Evolutionary conservation across 495 filamentous ascomycete species (phyloP).

Genomic region (Neurospora sp.): DNA sequence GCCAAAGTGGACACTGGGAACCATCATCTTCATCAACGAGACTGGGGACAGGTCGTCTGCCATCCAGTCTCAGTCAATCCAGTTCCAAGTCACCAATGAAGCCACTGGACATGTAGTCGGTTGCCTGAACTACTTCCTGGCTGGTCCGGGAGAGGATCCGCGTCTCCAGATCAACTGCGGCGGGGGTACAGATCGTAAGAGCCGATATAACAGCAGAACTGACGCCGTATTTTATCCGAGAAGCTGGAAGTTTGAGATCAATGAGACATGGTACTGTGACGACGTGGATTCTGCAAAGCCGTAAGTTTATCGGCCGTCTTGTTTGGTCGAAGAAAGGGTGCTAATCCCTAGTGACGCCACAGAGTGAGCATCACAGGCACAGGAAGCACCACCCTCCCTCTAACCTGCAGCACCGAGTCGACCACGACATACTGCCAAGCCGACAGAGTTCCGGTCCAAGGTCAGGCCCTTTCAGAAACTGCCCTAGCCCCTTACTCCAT

Average conservation of each 20-base stretch:
- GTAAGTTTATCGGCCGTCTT: slow-evolving; percentile 6
- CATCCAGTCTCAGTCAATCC: slow-evolving; percentile 6
- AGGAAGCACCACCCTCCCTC: slow-evolving; percentile 3
- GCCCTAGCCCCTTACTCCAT: slow-evolving; percentile 18
- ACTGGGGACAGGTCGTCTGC: slow-evolving; percentile 8
- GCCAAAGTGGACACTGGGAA: slow-evolving; percentile 12
- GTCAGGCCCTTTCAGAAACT: slow-evolving; percentile 5
- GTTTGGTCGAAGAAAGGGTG: no score
- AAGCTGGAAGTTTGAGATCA: slow-evolving; percentile 10
- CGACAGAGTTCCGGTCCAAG: slow-evolving; percentile 4
- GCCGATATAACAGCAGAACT: slow-evolving; percentile 12
- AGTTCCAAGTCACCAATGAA: slow-evolving; percentile 13
- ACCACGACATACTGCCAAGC: neutral
- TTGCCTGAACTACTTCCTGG: slow-evolving; percentile 11
- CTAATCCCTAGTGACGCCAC: neutral
- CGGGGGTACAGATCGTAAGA: slow-evolving; percentile 2
- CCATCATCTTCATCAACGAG: slow-evolving; percentile 11
- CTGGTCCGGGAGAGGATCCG: neutral
- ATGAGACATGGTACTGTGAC: slow-evolving; percentile 26
- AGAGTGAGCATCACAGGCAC: slow-evolving; percentile 12
- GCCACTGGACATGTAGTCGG: slow-evolving; percentile 18
- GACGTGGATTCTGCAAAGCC: slow-evolving; percentile 18
- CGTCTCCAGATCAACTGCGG: slow-evolving; percentile 5
- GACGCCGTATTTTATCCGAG: slow-evolving; percentile 9
- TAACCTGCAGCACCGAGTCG: neutral